Evolutionary conservation across 805 yeast genomes (phyloP).

Genomic region (Candida methanosorbosa): DNA sequence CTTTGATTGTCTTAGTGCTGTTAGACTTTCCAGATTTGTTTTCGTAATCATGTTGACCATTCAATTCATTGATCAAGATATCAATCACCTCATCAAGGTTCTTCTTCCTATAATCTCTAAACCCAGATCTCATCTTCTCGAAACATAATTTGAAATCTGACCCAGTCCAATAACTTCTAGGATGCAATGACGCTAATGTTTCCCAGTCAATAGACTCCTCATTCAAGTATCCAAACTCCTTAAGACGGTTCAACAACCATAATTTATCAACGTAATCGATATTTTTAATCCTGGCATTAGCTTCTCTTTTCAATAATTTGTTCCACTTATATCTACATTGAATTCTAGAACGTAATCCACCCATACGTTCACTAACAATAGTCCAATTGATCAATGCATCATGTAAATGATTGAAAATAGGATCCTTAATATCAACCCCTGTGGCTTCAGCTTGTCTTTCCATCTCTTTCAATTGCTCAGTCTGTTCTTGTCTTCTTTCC

Average conservation of each 20-base stretch:
- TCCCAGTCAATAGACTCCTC: conserved; percentile 44
- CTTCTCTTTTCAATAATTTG: conserved; percentile 60
- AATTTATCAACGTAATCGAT: conserved; percentile 39
- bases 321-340: conserved; percentile 97
- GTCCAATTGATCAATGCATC: conserved; percentile 77
- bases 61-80: conserved; percentile 10
- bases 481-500: conserved; percentile 23
- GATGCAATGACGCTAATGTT: conserved; percentile 36
- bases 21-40: too few relatives aligned
- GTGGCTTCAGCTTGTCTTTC: too few relatives aligned
- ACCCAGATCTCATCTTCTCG: conserved; percentile 45
- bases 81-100: conserved; percentile 23
- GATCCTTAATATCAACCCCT: conserved; percentile 3
- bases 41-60: too few relatives aligned
- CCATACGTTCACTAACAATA: conserved; percentile 79
- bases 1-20: too few relatives aligned
- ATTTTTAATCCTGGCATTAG: conserved; percentile 31
- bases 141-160: conserved; percentile 54
- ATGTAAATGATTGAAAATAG: conserved; percentile 5
- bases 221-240: conserved; percentile 33
- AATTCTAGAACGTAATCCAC: conserved; percentile 80
- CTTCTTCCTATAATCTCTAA: conserved; percentile 39
- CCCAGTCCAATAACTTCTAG: conserved; percentile 44
- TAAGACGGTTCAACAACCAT: conserved; percentile 40
- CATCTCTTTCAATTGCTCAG: conserved; percentile 1